Evolutionary conservation across 1,284 basidiomycete species (phyloP), one percentile per base, ranked within the genome.

Genomic region (Irpex rosettiformis): DNA sequence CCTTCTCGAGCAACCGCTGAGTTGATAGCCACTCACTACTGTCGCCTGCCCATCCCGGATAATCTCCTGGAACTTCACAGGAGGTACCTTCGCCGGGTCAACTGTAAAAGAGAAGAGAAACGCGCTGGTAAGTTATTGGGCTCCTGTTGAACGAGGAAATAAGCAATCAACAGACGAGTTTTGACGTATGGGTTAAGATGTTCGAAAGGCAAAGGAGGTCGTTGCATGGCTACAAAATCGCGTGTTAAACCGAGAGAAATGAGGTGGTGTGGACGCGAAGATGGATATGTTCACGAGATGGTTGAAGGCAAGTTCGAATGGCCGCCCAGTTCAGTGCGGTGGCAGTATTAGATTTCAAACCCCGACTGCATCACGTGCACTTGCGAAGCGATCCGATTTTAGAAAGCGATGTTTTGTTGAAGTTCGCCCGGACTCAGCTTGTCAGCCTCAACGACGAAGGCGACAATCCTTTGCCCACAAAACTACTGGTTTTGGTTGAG

Each of bases 21-120:
- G 54, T 33, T 42, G 57, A 55, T 40, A 45, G 59, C 28, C 40
- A 67, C 73, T 64, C 63, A 91, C 88, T 58, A 87, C 77, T 61
- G 89, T 89, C 66, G 85, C 79, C 68, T 82, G 79, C 16, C 78
- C 81, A 65, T 88, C 86, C 25, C 86, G 76, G 42, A 83, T 78
- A 62, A 89, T 88, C 64, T 86, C 84, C 72, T 89, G 86, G 61
- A 86, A 86, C 75, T 88, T 89, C 63, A 89, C 85, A 1, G 71
- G 65, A 11, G 74, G 76, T 18, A 72, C 59, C 48, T 72, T 75
- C 28, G 63, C 59, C 18, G 62, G 58, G 57, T 72, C 72, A 33
- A 69, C 73, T 74, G 55, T 37, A 30, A 29, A 37, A 11, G 25
- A 49, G 10, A 4, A 33, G n/a, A n/a, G 47, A 6, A 37, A 43